Percentiles rank a stretch among this genome's conserved stretches.
phyloP scores from a whole-genome alignment of 1,139 yeast species.

The Saccharomyces hybrid region DNA sequence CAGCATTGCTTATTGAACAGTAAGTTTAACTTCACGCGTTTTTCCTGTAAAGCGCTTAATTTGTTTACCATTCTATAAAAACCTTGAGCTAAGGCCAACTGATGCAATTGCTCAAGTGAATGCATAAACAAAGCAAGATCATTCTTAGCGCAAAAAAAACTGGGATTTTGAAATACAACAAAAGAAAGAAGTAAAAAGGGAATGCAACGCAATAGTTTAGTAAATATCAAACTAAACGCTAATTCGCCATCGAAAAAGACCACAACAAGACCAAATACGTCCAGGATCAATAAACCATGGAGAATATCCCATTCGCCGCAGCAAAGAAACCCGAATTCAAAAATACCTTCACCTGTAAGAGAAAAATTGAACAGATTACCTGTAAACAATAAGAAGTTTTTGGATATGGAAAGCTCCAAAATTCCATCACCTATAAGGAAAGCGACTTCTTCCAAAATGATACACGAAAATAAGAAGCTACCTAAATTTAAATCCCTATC shows the following conservation, averaged over 20 bases:
- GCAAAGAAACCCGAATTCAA: slow-evolving; percentile 6
- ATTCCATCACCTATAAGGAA: background rate
- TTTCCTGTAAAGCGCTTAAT: background rate
- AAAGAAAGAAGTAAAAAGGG: background rate
- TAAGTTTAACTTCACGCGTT: background rate
- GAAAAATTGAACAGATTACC: background rate
- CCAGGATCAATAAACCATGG: slow-evolving; percentile 11
- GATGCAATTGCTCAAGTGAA: background rate
- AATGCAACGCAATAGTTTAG: slow-evolving; percentile 18
- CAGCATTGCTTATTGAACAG: background rate
- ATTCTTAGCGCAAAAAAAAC: background rate
- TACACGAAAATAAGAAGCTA: background rate
- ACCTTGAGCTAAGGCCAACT: background rate
- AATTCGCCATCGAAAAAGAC: slow-evolving; percentile 4
- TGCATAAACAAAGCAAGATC: background rate
- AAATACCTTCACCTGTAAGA: slow-evolving; percentile 12
- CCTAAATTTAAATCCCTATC: slow-evolving; percentile 9
- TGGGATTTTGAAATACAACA: background rate
- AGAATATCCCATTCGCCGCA: slow-evolving; percentile 13
- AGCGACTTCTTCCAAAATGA: background rate
- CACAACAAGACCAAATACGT: background rate
- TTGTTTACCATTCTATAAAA: background rate
- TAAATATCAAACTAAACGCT: slow-evolving; percentile 19
- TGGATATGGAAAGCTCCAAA: background rate
- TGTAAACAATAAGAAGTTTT: background rate